These are phyloP conservation scores for Pelagophyceae sp. DNA, from an alignment of 352 stramenopile species.

Conservation along the genomic window DNA sequence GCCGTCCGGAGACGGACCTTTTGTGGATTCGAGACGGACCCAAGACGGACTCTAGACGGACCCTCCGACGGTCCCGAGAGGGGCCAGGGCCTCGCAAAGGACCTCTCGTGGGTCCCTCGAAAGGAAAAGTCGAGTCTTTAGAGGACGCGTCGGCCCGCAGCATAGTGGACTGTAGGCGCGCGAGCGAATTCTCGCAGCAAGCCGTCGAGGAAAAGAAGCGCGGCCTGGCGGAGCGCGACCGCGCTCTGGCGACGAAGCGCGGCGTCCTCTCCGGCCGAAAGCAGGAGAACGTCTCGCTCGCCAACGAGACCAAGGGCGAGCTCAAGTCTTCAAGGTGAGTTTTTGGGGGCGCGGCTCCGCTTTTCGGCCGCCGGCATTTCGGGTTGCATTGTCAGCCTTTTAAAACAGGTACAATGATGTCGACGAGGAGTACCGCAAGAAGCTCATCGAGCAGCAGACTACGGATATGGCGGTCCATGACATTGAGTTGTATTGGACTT, in stretches of 20 bases:
- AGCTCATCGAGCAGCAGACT: constrained; percentile 89
- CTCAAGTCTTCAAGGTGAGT: background rate
- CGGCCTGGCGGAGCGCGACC: background rate
- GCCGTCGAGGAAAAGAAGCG: background rate
- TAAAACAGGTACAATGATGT: constrained; percentile 79
- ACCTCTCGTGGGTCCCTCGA: background rate
- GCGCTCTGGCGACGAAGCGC: constrained; percentile 36
- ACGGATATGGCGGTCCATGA: constrained; percentile 88
- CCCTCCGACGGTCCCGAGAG: no score
- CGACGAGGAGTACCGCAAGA: constrained; percentile 78
- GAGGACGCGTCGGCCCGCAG: no score
- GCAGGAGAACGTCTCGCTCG: constrained; percentile 29
- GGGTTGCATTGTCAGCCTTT: no score
- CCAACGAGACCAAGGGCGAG: background rate
- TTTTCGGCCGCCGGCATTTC: no score
- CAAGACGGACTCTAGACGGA: no score
- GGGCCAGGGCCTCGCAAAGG: no score
- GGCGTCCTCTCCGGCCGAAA: constrained; percentile 51
- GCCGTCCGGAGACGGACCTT: no score
- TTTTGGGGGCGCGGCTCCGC: no score
- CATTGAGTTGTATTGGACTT: constrained; percentile 92
- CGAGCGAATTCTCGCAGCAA: no score
- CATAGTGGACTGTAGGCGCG: no score
- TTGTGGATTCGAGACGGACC: no score
- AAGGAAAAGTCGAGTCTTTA: background rate